phyloP scores from a whole-genome alignment of 2,329 filamentous ascomycete species.

The Talaromyces islandicus region DNA sequence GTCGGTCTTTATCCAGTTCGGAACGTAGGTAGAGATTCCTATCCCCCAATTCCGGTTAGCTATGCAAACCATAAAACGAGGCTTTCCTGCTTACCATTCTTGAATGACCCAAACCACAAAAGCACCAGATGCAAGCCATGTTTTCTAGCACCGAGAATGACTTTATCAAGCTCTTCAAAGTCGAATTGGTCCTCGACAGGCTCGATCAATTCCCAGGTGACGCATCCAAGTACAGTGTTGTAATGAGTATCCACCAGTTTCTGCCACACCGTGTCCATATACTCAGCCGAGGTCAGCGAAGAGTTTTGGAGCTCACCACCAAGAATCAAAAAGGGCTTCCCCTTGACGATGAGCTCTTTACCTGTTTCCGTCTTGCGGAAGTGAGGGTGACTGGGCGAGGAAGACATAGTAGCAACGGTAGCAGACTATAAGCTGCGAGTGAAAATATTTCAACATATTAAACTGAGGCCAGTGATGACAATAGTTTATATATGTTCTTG shows the following conservation, averaged over 20 bases:
- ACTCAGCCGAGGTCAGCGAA: conserved; percentile 38
- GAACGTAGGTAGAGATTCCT: conserved; percentile 30
- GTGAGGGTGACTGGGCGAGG: neutral
- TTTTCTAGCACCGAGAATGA: conserved; percentile 32
- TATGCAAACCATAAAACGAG: neutral
- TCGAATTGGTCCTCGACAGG: conserved; percentile 39
- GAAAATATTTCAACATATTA: too few species aligned
- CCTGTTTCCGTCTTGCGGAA: neutral
- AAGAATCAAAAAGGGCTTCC: neutral
- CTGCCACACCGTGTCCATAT: conserved; percentile 41
- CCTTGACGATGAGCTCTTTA: neutral
- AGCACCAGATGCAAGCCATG: conserved; percentile 36
- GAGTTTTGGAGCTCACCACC: conserved; percentile 38
- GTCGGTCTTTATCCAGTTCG: conserved; percentile 32
- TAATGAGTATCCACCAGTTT: conserved; percentile 36
- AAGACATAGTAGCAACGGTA: neutral
- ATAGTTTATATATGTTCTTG: too few species aligned
- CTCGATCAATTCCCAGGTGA: conserved; percentile 45
- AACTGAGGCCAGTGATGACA: too few species aligned
- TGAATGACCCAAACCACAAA: conserved; percentile 45
- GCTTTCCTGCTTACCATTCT: conserved; percentile 32
- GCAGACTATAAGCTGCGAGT: neutral
- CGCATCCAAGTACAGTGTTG: conserved; percentile 42
- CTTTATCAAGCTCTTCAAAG: conserved; percentile 37
- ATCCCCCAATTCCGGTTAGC: neutral